Conservation (phyloP, 192 early-diverging fungal species). For the Mortierella alpina region DNA sequence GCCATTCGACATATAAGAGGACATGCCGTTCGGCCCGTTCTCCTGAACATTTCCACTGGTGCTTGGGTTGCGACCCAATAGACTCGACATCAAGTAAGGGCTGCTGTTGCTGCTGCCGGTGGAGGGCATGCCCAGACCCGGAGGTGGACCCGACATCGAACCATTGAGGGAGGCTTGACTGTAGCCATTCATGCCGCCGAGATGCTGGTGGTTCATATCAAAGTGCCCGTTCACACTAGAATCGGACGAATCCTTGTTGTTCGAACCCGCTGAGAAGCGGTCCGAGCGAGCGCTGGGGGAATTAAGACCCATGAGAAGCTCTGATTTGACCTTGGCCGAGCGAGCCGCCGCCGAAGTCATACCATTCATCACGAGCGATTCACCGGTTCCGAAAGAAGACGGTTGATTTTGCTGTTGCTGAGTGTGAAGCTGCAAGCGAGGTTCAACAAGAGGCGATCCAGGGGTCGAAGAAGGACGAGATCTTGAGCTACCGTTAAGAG, state of each 20-base stretch:
- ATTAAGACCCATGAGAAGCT: conserved; percentile 49
- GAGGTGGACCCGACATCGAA: conserved; percentile 32
- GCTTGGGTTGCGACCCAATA: neutral
- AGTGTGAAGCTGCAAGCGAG: conserved; percentile 8
- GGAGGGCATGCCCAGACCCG: conserved; percentile 24
- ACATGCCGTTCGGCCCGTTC: neutral
- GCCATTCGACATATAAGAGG: neutral
- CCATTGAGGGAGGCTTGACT: no score
- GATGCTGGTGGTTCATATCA: neutral
- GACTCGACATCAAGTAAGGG: neutral
- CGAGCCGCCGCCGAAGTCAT: conserved; percentile 39
- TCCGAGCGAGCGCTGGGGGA: conserved; percentile 36
- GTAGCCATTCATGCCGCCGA: neutral
- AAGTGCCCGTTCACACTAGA: neutral
- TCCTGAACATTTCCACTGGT: conserved; percentile 3
- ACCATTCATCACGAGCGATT: conserved; percentile 44
- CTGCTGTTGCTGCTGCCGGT: conserved; percentile 3
- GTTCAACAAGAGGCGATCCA: conserved; percentile 37
- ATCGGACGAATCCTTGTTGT: neutral
- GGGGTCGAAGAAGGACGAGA: conserved; percentile 48
- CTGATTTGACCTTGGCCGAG: conserved; percentile 52
- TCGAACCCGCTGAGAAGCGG: neutral
- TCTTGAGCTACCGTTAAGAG: conserved; percentile 32
- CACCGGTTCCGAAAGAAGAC: conserved; percentile 30
- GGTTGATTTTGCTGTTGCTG: no score